Evolutionary conservation across 257 asterid species (phyloP).

Genomic region (Gentiana macrophylla): DNA sequence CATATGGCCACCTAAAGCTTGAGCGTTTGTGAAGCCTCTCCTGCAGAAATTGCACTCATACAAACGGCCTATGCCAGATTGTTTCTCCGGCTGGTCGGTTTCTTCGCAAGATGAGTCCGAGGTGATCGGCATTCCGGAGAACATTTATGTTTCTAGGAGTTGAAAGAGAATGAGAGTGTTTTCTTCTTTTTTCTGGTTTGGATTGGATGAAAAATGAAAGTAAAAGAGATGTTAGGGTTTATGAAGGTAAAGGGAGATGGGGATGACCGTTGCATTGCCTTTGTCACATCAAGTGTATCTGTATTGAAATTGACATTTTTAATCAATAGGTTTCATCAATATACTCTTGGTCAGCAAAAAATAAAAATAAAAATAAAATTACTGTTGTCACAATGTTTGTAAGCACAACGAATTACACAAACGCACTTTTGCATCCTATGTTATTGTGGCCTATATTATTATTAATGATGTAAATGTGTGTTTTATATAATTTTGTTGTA

Average conservation of each 20-base stretch:
- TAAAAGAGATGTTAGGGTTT: constrained; percentile 7
- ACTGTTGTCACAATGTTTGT: too few species aligned
- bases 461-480: too few species aligned
- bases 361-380: too few species aligned
- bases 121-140: constrained; percentile 14
- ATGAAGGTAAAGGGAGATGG: not conserved
- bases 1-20: constrained; percentile 94
- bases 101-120: constrained; percentile 37
- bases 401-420: too few species aligned
- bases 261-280: not conserved
- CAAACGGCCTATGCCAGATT: constrained; percentile 35
- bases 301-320: constrained; percentile 8
- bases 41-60: constrained; percentile 76
- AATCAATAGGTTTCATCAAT: too few species aligned
- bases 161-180: too few species aligned
- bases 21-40: constrained; percentile 82
- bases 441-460: too few species aligned
- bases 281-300: not conserved
- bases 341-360: too few species aligned
- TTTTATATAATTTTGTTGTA: too few species aligned
- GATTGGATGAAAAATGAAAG: not conserved
- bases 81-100: constrained; percentile 20
- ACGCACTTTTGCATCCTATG: too few species aligned
- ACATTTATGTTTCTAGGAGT: too few species aligned
- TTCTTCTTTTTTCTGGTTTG: too few species aligned